Conservation (phyloP, 495 filamentous ascomycete genomes). For the Trypethelium eluteriae region DNA sequence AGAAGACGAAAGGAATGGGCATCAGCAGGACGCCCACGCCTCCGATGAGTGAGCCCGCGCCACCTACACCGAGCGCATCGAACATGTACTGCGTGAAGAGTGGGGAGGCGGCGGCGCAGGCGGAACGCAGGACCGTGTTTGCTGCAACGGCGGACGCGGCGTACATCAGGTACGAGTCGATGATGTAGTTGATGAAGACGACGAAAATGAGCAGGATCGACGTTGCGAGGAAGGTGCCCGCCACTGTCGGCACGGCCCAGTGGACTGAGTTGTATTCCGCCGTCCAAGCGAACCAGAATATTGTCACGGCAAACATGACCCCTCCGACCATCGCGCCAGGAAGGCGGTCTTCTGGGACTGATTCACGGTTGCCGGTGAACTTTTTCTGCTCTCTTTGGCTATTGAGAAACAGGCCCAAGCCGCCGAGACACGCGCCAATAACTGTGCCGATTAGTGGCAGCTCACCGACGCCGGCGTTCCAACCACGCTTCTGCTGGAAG, state of each 20-base stretch:
- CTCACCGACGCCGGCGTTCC: constrained; percentile 44
- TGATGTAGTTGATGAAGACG: constrained; percentile 31
- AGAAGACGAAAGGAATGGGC: constrained; percentile 46
- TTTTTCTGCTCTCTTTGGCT: constrained; percentile 41
- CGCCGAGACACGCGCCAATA: constrained; percentile 42
- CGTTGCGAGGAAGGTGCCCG: constrained; percentile 24
- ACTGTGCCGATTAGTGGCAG: constrained; percentile 48
- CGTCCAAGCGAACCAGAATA: constrained; percentile 56
- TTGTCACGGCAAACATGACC: constrained; percentile 45
- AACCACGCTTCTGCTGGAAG: constrained; percentile 48
- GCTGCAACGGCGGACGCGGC: constrained; percentile 33
- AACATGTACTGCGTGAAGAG: constrained; percentile 35
- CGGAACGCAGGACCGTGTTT: constrained; percentile 32
- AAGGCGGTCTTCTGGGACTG: constrained; percentile 28
- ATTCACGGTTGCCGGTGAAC: constrained; percentile 32
- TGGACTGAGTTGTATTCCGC: constrained; percentile 34
- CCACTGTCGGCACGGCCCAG: constrained; percentile 45
- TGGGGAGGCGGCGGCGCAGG: constrained; percentile 29
- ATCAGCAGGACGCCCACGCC: constrained; percentile 40
- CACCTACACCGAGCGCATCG: constrained; percentile 39
- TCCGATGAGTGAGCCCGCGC: constrained; percentile 43
- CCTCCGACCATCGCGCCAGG: constrained; percentile 44
- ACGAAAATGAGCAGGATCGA: constrained; percentile 27
- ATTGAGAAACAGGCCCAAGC: constrained; percentile 37
- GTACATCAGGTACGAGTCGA: constrained; percentile 28